Evolutionary conservation across 176 grass and related monocot genomes (phyloP).

Genomic region (Cenchrus purpureus): DNA sequence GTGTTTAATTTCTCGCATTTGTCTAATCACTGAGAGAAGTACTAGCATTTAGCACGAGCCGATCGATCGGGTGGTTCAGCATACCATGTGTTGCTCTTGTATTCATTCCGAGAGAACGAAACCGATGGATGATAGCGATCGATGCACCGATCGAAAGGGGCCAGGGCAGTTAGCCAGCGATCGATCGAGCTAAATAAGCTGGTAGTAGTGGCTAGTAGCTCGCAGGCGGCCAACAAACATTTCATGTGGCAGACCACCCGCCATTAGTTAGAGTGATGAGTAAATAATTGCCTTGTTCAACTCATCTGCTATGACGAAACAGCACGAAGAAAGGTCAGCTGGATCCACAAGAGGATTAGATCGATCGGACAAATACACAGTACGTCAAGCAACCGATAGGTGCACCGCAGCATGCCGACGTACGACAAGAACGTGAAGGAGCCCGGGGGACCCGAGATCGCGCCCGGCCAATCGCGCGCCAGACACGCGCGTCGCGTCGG

Average conservation of each 20-base stretch:
- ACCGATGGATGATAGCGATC: neutral
- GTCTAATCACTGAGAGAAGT: too few species aligned
- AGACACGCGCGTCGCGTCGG: neutral
- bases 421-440: too few species aligned
- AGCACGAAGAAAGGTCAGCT: neutral
- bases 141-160: neutral
- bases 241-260: constrained; percentile 61
- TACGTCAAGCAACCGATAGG: too few species aligned
- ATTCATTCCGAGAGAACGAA: neutral
- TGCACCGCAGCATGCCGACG: too few species aligned
- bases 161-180: neutral
- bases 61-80: neutral
- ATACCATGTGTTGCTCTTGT: neutral
- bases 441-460: too few species aligned
- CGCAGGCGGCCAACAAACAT: constrained; percentile 26
- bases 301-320: neutral
- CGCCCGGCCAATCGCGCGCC: neutral
- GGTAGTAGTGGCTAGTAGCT: neutral
- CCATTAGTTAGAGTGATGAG: neutral
- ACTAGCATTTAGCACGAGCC: too few species aligned
- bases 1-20: too few species aligned
- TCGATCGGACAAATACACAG: too few species aligned
- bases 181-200: too few species aligned
- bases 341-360: too few species aligned
- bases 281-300: neutral